A percentile compares a stretch with the other conserved stretches of the same genome.
These are phyloP conservation scores for Zygnema circumcarinatum DNA, from an alignment of 139 green algal species.

Conservation along the genomic window DNA sequence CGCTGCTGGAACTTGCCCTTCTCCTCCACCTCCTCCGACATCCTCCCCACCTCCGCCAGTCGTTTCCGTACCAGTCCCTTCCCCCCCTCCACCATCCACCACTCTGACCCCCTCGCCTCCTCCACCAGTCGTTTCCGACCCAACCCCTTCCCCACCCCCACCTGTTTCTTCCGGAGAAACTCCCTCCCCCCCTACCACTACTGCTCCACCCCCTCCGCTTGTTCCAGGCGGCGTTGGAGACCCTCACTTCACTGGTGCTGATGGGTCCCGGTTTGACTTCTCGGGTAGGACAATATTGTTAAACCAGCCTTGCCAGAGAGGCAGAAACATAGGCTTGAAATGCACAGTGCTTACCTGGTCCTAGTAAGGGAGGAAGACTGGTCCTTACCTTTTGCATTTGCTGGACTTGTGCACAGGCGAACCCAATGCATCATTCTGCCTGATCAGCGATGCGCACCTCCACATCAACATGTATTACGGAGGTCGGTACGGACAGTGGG, in stretches of 20 bases:
- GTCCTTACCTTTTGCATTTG: background rate
- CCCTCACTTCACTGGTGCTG: slow-evolving; percentile 7
- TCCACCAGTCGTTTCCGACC: background rate
- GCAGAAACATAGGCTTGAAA: background rate
- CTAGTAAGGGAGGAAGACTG: background rate
- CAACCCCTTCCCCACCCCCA: background rate
- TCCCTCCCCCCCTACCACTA: background rate
- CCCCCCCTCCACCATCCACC: background rate
- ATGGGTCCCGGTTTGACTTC: slow-evolving; percentile 5
- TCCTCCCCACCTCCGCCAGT: too few species aligned
- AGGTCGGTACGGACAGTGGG: slow-evolving; percentile 23
- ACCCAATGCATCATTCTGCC: slow-evolving; percentile 16
- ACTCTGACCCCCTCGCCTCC: background rate
- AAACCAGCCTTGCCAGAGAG: background rate
- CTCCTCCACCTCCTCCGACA: background rate
- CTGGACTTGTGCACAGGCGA: slow-evolving; percentile 1
- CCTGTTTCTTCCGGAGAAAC: background rate
- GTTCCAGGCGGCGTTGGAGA: background rate
- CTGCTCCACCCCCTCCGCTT: background rate
- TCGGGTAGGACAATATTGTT: slow-evolving; percentile 3
- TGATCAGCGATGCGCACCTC: slow-evolving; percentile 30
- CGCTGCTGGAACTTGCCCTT: background rate
- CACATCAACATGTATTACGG: slow-evolving; percentile 24
- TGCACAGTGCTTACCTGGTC: background rate
- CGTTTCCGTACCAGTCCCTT: too few species aligned